phyloP scores from a whole-genome alignment of 352 stramenopile genomes.

The Stramenopiles sp. region DNA sequence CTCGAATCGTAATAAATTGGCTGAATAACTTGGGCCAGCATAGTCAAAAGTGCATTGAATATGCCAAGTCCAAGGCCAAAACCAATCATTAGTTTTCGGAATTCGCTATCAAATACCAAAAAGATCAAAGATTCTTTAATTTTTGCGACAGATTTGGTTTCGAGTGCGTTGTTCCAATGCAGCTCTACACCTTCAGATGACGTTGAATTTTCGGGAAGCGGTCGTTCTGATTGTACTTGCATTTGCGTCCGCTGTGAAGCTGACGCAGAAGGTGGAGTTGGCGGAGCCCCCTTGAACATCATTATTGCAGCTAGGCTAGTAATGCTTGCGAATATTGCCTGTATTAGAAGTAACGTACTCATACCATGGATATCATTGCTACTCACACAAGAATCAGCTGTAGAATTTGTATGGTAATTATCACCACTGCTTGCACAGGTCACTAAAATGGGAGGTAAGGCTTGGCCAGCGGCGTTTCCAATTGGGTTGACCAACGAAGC shows the following conservation, averaged over 20 bases:
- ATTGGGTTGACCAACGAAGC: constrained; percentile 23
- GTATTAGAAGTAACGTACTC: constrained; percentile 17
- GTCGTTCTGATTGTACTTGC: background rate
- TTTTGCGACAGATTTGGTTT: constrained; percentile 9
- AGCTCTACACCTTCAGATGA: background rate
- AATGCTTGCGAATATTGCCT: constrained; percentile 13
- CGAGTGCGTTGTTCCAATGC: background rate
- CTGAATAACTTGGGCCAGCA: constrained; percentile 24
- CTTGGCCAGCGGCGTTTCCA: constrained; percentile 24
- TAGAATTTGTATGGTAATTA: background rate
- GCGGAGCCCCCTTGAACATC: constrained; percentile 20
- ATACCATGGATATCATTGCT: constrained; percentile 13
- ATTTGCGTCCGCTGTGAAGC: background rate
- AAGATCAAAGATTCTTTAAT: background rate
- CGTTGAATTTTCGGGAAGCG: too few species aligned
- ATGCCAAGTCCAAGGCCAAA: constrained; percentile 25
- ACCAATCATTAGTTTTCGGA: constrained; percentile 16
- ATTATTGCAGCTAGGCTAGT: constrained; percentile 15
- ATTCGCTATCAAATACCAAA: constrained; percentile 18
- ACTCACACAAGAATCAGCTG: background rate
- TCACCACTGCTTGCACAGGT: background rate
- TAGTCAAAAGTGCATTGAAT: constrained; percentile 28
- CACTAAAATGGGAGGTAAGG: constrained; percentile 23
- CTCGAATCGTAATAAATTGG: constrained; percentile 22
- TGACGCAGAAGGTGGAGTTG: constrained; percentile 20